Conservation (phyloP, 2,329 filamentous ascomycete genomes). For the Trichoderma sp. region DNA sequence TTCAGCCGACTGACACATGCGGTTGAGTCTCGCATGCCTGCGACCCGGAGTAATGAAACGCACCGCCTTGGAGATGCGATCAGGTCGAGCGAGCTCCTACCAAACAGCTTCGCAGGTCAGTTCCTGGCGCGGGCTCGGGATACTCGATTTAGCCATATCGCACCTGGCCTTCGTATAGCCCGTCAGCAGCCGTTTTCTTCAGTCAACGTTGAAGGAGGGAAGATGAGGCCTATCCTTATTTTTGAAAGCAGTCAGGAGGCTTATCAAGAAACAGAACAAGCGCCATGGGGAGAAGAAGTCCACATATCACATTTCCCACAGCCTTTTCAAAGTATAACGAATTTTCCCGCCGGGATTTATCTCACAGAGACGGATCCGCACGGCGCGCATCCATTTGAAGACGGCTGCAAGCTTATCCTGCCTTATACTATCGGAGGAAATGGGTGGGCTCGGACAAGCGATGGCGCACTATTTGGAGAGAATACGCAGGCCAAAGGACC, state of each 20-base stretch:
- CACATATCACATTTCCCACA: background rate
- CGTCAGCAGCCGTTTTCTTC: constrained; percentile 6
- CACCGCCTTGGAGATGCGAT: background rate
- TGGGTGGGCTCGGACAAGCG: constrained; percentile 16
- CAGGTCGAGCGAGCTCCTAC: background rate
- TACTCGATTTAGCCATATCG: background rate
- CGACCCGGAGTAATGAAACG: background rate
- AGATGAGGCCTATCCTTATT: background rate
- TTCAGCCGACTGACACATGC: background rate
- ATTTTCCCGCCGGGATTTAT: background rate
- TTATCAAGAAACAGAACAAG: background rate
- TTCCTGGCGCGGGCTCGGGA: background rate
- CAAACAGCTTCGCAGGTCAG: constrained; percentile 1
- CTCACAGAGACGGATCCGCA: constrained; percentile 6
- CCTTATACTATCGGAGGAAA: background rate
- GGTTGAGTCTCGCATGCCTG: constrained; percentile 11
- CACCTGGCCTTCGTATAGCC: constrained; percentile 15
- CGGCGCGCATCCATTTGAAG: constrained; percentile 8
- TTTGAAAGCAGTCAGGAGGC: constrained; percentile 14
- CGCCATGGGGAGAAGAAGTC: constrained; percentile 9
- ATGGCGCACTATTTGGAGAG: constrained; percentile 11
- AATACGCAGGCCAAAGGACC: background rate
- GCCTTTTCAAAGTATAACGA: background rate
- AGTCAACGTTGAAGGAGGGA: background rate
- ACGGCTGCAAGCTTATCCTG: constrained; percentile 13